A percentile compares a stretch with the other conserved stretches of the same genome.
Conservation (phyloP, 2,329 filamentous ascomycete species). For the Epichloe uncinata region DNA sequence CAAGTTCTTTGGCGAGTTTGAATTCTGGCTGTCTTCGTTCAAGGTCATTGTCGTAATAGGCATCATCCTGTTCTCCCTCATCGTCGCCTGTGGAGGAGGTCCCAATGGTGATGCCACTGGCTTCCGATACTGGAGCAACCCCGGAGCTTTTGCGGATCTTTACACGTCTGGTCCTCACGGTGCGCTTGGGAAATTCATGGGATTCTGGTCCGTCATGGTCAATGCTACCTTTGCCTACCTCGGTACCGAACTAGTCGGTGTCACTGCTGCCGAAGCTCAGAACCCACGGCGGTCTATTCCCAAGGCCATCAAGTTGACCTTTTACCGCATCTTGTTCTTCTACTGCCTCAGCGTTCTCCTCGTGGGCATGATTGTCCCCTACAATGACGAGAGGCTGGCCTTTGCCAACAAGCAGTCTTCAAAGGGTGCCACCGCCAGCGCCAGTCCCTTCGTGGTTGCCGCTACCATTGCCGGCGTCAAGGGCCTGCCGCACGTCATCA, state of each 20-base stretch:
- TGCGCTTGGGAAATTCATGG: constrained; percentile 38
- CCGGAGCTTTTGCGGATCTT: constrained; percentile 31
- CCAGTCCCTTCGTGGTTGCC: constrained; percentile 62
- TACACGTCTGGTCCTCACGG: constrained; percentile 11
- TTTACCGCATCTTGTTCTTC: constrained; percentile 72
- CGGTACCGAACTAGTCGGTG: constrained; percentile 63
- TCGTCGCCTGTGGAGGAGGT: constrained; percentile 52
- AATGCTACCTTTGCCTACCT: constrained; percentile 70
- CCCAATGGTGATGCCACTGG: constrained; percentile 48
- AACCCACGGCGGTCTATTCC: constrained; percentile 68
- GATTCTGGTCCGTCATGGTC: constrained; percentile 58
- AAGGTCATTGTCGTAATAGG: constrained; percentile 55
- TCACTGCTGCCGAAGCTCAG: constrained; percentile 67
- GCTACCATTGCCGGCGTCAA: constrained; percentile 51
- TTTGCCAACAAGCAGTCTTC: constrained; percentile 36
- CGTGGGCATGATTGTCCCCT: constrained; percentile 65
- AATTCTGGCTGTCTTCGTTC: constrained; percentile 50
- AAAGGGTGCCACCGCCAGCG: constrained; percentile 23
- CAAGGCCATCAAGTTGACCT: constrained; percentile 65
- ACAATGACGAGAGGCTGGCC: constrained; percentile 45
- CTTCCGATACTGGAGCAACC: constrained; percentile 53
- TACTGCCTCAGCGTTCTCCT: constrained; percentile 63
- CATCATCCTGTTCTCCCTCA: constrained; percentile 50
- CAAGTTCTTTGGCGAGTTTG: constrained; percentile 52
- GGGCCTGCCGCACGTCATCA: constrained; percentile 52